Evolutionary conservation across 2,329 filamentous ascomycete genomes (phyloP).

Genomic region (Blastomyces gilchristii): DNA sequence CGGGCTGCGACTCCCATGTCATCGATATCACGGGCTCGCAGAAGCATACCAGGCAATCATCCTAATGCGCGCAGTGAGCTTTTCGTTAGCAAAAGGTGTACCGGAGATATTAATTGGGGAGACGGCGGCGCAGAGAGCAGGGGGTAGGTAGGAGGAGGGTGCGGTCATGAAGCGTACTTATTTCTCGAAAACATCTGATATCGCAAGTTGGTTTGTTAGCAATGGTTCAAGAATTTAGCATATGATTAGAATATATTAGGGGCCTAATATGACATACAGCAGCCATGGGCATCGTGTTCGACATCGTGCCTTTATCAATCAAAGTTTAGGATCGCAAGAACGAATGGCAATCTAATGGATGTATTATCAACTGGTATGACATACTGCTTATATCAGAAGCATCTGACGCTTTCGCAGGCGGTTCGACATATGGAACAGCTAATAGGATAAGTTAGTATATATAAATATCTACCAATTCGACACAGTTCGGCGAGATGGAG

Average conservation of each 20-base stretch:
- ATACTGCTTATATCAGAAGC: slow-evolving; percentile 60
- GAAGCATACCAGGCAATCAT: slow-evolving; percentile 52
- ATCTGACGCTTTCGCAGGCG: slow-evolving; percentile 52
- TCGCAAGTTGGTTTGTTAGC: background rate
- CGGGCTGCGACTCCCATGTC: background rate
- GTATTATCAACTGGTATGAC: slow-evolving; percentile 17
- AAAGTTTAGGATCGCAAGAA: background rate
- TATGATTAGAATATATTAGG: background rate
- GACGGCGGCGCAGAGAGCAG: background rate
- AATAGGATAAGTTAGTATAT: slow-evolving; percentile 12
- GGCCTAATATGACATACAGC: slow-evolving; percentile 47
- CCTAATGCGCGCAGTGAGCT: slow-evolving; percentile 28
- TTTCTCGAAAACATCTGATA: slow-evolving; percentile 79
- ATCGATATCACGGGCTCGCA: background rate
- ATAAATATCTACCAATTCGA: background rate
- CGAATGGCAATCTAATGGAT: background rate
- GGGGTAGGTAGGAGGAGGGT: background rate
- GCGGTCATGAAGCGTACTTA: slow-evolving; percentile 46
- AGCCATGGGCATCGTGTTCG: slow-evolving; percentile 84
- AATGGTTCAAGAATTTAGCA: background rate
- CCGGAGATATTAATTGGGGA: background rate
- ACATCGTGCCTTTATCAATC: slow-evolving; percentile 45
- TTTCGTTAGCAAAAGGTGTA: background rate
- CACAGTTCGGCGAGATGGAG: background rate
- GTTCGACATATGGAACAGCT: slow-evolving; percentile 86